Percentiles rank a stretch among this genome's conserved stretches.
Evolutionary conservation across 2,329 filamentous ascomycete genomes (phyloP).

Genomic region (Colletotrichum sansevieriae): DNA sequence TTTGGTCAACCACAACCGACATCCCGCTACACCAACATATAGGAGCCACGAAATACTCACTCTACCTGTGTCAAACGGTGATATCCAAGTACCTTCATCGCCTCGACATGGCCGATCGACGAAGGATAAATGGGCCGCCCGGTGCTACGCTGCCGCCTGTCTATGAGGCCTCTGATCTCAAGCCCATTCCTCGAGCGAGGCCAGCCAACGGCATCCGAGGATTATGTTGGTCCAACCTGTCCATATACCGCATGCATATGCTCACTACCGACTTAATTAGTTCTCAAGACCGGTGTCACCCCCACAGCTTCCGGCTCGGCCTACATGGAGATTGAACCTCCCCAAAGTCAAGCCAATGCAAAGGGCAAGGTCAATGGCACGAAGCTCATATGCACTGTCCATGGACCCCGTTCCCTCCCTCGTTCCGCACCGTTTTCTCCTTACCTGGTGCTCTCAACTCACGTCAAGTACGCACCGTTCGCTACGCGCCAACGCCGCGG

Average conservation of each 20-base stretch:
- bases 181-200: conserved; percentile 65
- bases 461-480: conserved; percentile 97
- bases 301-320: conserved; percentile 95
- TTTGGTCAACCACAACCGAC: too few relatives aligned
- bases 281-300: conserved; percentile 90
- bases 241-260: background rate
- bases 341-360: conserved; percentile 51
- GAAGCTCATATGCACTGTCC: conserved; percentile 93
- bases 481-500: conserved; percentile 85
- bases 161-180: conserved; percentile 64
- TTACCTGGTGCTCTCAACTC: conserved; percentile 89
- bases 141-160: conserved; percentile 82
- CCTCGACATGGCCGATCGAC: conserved; percentile 79
- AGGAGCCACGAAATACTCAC: too few relatives aligned
- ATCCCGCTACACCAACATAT: too few relatives aligned
- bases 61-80: background rate
- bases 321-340: conserved; percentile 78
- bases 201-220: conserved; percentile 81
- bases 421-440: conserved; percentile 92
- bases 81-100: background rate
- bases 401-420: conserved; percentile 91
- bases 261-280: conserved; percentile 60
- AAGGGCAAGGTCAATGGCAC: conserved; percentile 72
- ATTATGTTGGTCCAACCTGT: conserved; percentile 77
- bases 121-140: conserved; percentile 89